phyloP scores from a whole-genome alignment of 805 yeast species.

The Yarrowia phangngaensis region DNA sequence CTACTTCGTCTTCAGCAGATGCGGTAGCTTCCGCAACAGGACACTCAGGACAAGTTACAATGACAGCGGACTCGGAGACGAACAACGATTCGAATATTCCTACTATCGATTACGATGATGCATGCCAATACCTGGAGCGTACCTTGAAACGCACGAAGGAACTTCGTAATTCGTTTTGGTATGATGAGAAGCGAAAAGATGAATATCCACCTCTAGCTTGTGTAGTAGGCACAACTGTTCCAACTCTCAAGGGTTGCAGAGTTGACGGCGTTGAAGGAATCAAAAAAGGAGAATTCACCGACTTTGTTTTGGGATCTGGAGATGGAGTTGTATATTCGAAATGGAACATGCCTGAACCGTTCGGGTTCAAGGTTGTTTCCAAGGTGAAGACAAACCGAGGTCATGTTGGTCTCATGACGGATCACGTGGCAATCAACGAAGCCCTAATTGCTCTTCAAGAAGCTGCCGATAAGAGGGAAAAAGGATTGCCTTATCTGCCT shows the following conservation, averaged over 20 bases:
- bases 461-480: slow-evolving; percentile 44
- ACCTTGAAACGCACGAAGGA: slow-evolving; percentile 58
- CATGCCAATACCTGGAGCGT: slow-evolving; percentile 59
- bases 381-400: slow-evolving; percentile 63
- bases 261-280: slow-evolving; percentile 62
- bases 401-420: slow-evolving; percentile 77
- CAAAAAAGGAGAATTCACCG: slow-evolving; percentile 64
- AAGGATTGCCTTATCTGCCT: slow-evolving; percentile 3
- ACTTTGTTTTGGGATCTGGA: slow-evolving; percentile 82
- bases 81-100: slow-evolving; percentile 26
- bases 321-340: slow-evolving; percentile 88
- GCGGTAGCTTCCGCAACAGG: slow-evolving; percentile 3
- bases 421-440: slow-evolving; percentile 63
- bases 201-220: slow-evolving; percentile 79
- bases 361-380: slow-evolving; percentile 68
- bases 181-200: slow-evolving; percentile 45
- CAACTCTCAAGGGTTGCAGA: slow-evolving; percentile 77
- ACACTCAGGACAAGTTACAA: slow-evolving; percentile 1
- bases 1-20: slow-evolving; percentile 9
- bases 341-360: slow-evolving; percentile 73
- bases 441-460: slow-evolving; percentile 63
- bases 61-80: slow-evolving; percentile 15
- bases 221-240: slow-evolving; percentile 76
- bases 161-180: slow-evolving; percentile 56
- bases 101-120: slow-evolving; percentile 44